These are phyloP conservation scores for Pyricularia pennisetigena DNA, from an alignment of 2,329 filamentous ascomycete genomes.

Conservation along the genomic window DNA sequence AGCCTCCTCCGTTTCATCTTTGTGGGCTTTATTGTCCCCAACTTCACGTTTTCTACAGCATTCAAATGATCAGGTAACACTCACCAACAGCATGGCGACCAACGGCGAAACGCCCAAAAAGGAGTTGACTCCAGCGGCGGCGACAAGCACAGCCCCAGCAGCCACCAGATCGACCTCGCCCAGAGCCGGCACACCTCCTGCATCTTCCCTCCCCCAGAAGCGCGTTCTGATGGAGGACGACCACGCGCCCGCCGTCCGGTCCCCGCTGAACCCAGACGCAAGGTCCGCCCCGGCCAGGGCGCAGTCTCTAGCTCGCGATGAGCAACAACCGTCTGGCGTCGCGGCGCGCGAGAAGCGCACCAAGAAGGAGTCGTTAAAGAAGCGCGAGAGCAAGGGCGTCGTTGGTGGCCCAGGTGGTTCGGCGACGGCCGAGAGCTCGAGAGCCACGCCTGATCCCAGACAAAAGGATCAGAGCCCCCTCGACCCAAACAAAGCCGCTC, in stretches of 20 bases:
- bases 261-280: slow-evolving; percentile 62
- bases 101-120: slow-evolving; percentile 13
- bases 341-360: slow-evolving; percentile 40
- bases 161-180: slow-evolving; percentile 18
- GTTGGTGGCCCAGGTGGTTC: slow-evolving; percentile 4
- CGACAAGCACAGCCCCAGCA: slow-evolving; percentile 17
- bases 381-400: slow-evolving; percentile 52
- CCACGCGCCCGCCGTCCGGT: slow-evolving; percentile 61
- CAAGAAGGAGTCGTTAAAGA: slow-evolving; percentile 61
- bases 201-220: slow-evolving; percentile 49
- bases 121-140: slow-evolving; percentile 9
- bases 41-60: not conserved
- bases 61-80: not conserved
- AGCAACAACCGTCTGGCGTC: slow-evolving; percentile 15
- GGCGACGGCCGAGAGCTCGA: slow-evolving; percentile 35
- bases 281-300: slow-evolving; percentile 13
- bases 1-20: not conserved
- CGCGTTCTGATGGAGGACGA: slow-evolving; percentile 54
- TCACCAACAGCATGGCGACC: slow-evolving; percentile 13
- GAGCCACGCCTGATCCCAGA: slow-evolving; percentile 49
- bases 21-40: not conserved
- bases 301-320: slow-evolving; percentile 16
- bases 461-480: slow-evolving; percentile 24
- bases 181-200: slow-evolving; percentile 5
- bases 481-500: slow-evolving; percentile 26